Conservation (phyloP, 129 eudicot genomes). For the Helianthus annuus region HanXRQr2.0-SUNRISE NC_035443.2:38839425-38839924, state of each 20-base stretch:
- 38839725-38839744: background rate
- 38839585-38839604: background rate
- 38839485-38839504: background rate
- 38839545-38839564: background rate
- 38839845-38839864: too few species aligned
- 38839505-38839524: background rate
- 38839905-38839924: too few species aligned
- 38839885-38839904: too few species aligned
- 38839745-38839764: background rate
- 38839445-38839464: background rate
- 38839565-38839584: background rate
- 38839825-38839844: too few species aligned
- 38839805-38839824: too few species aligned
- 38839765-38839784: too few species aligned
- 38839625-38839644: too few species aligned
- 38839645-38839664: slow-evolving; percentile 9
- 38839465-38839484: background rate
- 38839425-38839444: background rate
- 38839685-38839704: background rate
- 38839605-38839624: background rate
- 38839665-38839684: background rate
- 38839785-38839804: too few species aligned
- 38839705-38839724: slow-evolving; percentile 1
- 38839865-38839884: too few species aligned
- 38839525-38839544: background rate